phyloP scores from a whole-genome alignment of 2,329 filamentous ascomycete species.

The Thelonectria discophora region DNA sequence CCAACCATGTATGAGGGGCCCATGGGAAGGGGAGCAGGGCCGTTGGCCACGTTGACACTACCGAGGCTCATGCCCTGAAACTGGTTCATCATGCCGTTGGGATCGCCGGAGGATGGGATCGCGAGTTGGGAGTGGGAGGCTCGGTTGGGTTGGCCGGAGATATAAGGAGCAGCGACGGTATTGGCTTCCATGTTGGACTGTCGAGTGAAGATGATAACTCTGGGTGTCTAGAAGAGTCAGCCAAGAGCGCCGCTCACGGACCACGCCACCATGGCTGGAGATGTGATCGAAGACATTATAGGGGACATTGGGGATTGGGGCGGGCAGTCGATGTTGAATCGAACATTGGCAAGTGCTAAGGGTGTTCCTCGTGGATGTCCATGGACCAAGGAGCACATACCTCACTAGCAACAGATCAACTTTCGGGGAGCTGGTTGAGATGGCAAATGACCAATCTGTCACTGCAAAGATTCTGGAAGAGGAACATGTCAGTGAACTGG shows the following conservation, averaged over 20 bases:
- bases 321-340: not conserved
- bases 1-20: conserved; percentile 50
- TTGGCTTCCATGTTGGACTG: conserved; percentile 49
- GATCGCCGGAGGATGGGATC: conserved; percentile 45
- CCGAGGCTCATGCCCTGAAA: conserved; percentile 52
- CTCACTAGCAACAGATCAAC: conserved; percentile 47
- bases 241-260: not conserved
- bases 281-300: not conserved
- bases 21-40: conserved; percentile 46
- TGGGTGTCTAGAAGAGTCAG: conserved; percentile 37
- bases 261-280: not conserved
- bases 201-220: conserved; percentile 48
- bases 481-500: not conserved
- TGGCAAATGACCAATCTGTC: conserved; percentile 43
- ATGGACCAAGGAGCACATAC: conserved; percentile 35
- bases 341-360: not conserved
- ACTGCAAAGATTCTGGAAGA: conserved; percentile 43
- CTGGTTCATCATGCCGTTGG: conserved; percentile 45
- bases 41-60: conserved; percentile 47
- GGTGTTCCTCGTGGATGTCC: not conserved
- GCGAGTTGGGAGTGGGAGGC: conserved; percentile 43
- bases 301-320: not conserved
- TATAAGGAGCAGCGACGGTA: conserved; percentile 45
- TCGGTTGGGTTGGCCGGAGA: conserved; percentile 44
- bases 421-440: conserved; percentile 43